These are phyloP conservation scores for Auricularia heimuer DNA, from an alignment of 768 basidiomycete species.

Conservation along the genomic window DNA sequence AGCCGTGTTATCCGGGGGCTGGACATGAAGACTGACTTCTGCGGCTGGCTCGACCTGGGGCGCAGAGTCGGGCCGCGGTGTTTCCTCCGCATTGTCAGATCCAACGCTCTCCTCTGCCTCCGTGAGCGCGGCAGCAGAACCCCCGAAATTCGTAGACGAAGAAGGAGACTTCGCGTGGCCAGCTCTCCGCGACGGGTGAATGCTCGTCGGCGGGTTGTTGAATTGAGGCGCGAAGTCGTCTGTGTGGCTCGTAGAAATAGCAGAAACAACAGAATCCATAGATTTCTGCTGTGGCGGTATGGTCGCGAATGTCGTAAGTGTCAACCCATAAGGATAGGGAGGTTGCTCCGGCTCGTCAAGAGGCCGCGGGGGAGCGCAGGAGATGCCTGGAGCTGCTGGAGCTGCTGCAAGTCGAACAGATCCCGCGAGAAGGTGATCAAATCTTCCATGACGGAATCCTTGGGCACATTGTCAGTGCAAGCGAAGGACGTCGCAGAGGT, in stretches of 20 bases:
- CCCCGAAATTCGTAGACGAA: background rate
- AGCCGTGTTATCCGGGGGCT: background rate
- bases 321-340: background rate
- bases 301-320: background rate
- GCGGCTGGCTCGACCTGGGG: background rate
- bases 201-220: background rate
- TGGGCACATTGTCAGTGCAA: background rate
- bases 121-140: background rate
- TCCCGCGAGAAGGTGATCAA: slow-evolving; percentile 59
- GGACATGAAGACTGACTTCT: background rate
- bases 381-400: slow-evolving; percentile 60
- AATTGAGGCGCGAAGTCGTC: background rate
- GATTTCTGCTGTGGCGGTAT: background rate
- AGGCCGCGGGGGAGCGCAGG: slow-evolving; percentile 58
- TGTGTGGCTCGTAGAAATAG: background rate
- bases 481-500: background rate
- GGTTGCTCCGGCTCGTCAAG: background rate
- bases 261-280: background rate
- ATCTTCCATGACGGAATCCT: slow-evolving; percentile 78
- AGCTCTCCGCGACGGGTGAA: background rate
- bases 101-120: background rate
- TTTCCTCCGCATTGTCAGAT: background rate
- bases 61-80: background rate
- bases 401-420: slow-evolving; percentile 66
- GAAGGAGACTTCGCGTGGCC: background rate